These are phyloP conservation scores for Cryptosporidium canis DNA, from an alignment of 169 alveolate species.

Conservation along the genomic window DNA sequence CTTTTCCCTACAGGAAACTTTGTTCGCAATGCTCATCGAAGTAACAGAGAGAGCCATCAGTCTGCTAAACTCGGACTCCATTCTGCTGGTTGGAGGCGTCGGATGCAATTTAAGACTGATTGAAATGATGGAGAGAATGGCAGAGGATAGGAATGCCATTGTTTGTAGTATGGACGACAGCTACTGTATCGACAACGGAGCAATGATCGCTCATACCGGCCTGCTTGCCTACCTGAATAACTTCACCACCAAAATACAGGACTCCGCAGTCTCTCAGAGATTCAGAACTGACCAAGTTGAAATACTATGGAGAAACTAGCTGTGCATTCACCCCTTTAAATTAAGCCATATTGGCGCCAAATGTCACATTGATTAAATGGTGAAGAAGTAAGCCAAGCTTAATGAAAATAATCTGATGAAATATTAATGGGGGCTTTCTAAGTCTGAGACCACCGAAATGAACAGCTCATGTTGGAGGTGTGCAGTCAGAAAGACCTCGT, in stretches of 20 bases:
- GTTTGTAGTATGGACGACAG: slow-evolving; percentile 98
- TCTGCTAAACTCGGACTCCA: slow-evolving; percentile 92
- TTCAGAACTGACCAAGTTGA: slow-evolving; percentile 94
- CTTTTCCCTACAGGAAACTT: slow-evolving; percentile 94
- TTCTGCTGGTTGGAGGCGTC: slow-evolving; percentile 98
- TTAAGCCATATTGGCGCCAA: background rate
- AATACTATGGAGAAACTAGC: slow-evolving; percentile 88
- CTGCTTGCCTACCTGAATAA: slow-evolving; percentile 81
- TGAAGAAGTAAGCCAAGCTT: background rate
- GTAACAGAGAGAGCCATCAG: slow-evolving; percentile 99
- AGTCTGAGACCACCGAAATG: background rate
- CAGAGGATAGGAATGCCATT: slow-evolving; percentile 93
- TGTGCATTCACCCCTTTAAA: background rate
- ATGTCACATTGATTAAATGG: background rate
- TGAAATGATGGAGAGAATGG: slow-evolving; percentile 95
- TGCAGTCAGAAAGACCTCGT: background rate
- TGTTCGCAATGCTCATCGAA: slow-evolving; percentile 97
- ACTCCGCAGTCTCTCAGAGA: slow-evolving; percentile 89
- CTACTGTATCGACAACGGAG: slow-evolving; percentile 99
- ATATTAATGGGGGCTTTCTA: background rate
- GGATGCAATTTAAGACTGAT: slow-evolving; percentile 97
- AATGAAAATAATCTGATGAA: background rate
- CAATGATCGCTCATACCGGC: slow-evolving; percentile 98
- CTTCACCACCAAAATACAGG: slow-evolving; percentile 79
- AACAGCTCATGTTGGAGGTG: slow-evolving; percentile 46